These are phyloP conservation scores for Boletus subparvulus DNA, from an alignment of 768 basidiomycete species.

Conservation along the genomic window DNA sequence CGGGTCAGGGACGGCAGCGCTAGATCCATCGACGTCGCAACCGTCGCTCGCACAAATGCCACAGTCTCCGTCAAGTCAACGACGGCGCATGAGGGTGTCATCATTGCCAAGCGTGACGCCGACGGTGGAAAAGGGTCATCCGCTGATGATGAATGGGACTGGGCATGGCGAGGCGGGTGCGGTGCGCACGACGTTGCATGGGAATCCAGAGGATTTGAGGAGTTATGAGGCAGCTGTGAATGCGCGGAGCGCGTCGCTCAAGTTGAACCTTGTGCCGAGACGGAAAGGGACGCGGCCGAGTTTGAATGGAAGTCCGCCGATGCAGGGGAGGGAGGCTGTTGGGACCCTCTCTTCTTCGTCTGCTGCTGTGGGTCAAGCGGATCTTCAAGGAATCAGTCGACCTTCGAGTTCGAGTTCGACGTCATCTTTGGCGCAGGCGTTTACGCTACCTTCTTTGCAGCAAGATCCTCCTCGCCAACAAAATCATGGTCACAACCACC, in stretches of 20 bases:
- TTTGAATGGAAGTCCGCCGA: slow-evolving; percentile 20
- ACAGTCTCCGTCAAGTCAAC: slow-evolving; percentile 29
- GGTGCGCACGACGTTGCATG: slow-evolving; percentile 44
- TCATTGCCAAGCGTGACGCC: slow-evolving; percentile 76
- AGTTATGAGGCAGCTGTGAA: slow-evolving; percentile 76
- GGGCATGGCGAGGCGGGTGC: slow-evolving; percentile 20
- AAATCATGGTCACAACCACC: not conserved
- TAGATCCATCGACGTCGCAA: slow-evolving; percentile 9
- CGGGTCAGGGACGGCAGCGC: slow-evolving; percentile 26
- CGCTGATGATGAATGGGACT: slow-evolving; percentile 15
- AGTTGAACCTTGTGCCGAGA: slow-evolving; percentile 53
- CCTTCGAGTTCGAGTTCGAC: slow-evolving; percentile 39
- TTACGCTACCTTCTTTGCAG: slow-evolving; percentile 27
- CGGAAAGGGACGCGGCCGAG: slow-evolving; percentile 28
- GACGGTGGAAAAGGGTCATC: slow-evolving; percentile 31
- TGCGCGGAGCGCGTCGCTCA: slow-evolving; percentile 61
- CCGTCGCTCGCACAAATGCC: slow-evolving; percentile 20
- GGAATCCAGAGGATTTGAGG: slow-evolving; percentile 58
- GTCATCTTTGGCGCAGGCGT: slow-evolving; percentile 43
- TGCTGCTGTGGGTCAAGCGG: slow-evolving; percentile 5
- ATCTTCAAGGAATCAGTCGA: slow-evolving; percentile 31
- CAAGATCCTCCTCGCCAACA: not conserved
- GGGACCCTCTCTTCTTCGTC: not conserved
- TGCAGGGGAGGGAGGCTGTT: not conserved
- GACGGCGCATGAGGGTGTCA: slow-evolving; percentile 55